Percentiles rank a stretch among this genome's conserved stretches.
Evolutionary conservation across 495 filamentous ascomycete species (phyloP).

Genomic region (Poronia punctata): DNA sequence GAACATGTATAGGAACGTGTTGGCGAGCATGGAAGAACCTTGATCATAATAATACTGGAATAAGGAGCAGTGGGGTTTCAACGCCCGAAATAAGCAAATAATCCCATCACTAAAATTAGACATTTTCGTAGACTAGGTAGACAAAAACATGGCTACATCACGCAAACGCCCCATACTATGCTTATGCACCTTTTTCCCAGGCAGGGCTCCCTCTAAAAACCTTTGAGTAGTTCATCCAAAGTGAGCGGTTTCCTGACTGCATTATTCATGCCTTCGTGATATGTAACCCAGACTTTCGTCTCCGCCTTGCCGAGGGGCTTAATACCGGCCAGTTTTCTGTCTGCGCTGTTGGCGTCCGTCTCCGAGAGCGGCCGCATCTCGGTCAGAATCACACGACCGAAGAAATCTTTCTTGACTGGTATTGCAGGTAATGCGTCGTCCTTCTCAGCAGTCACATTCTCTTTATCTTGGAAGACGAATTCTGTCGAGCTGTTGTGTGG

Average conservation of each 20-base stretch:
- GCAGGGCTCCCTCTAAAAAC: too few species aligned
- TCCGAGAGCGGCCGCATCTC: slow-evolving; percentile 32
- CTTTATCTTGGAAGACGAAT: slow-evolving; percentile 34
- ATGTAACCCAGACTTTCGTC: slow-evolving; percentile 81
- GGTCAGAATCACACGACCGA: slow-evolving; percentile 62
- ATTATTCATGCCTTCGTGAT: slow-evolving; percentile 93
- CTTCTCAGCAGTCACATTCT: slow-evolving; percentile 28
- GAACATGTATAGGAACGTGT: slow-evolving; percentile 44
- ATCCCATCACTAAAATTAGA: too few species aligned
- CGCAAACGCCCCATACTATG: slow-evolving; percentile 8
- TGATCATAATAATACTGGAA: too few species aligned
- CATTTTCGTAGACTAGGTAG: neutral
- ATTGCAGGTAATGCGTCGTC: slow-evolving; percentile 22
- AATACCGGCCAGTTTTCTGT: slow-evolving; percentile 26
- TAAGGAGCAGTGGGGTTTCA: too few species aligned
- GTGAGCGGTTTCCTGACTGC: slow-evolving; percentile 90
- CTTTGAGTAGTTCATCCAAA: slow-evolving; percentile 73
- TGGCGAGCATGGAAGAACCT: slow-evolving; percentile 32
- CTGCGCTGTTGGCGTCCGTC: slow-evolving; percentile 31
- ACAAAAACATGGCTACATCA: neutral
- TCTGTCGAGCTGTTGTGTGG: slow-evolving; percentile 19
- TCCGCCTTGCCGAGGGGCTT: slow-evolving; percentile 37
- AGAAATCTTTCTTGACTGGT: slow-evolving; percentile 78
- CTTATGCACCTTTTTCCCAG: too few species aligned
- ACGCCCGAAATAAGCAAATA: too few species aligned